These are phyloP conservation scores for Trichoderma asperellum DNA, from an alignment of 2,329 filamentous ascomycete species.

Conservation along the genomic window DNA sequence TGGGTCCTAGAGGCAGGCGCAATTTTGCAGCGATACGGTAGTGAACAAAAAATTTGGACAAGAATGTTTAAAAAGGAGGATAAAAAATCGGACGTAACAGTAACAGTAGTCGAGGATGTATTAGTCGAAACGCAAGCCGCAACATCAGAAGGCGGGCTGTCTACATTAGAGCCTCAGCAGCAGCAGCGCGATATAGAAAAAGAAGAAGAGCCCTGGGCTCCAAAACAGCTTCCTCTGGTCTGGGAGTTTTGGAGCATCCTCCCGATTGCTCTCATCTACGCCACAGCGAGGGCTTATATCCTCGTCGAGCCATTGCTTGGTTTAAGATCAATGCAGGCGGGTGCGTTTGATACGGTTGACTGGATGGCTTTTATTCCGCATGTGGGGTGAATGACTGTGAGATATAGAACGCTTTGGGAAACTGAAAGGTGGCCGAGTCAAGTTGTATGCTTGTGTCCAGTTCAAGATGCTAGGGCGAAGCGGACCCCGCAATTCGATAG, in stretches of 20 bases:
- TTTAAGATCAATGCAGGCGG: constrained; percentile 3
- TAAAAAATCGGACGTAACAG: neutral
- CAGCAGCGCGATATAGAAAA: neutral
- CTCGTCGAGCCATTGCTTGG: neutral
- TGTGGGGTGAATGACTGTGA: neutral
- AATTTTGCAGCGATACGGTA: neutral
- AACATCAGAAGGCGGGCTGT: neutral
- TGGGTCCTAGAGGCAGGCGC: neutral
- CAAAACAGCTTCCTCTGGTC: neutral
- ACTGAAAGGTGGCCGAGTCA: neutral
- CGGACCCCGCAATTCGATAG: neutral
- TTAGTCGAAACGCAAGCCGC: neutral
- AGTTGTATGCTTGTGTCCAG: neutral
- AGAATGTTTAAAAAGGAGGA: neutral
- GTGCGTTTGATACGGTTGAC: neutral
- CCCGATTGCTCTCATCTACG: neutral
- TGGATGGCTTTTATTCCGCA: neutral
- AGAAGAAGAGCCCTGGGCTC: neutral
- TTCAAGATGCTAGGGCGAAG: neutral
- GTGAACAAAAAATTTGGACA: neutral
- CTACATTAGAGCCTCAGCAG: neutral
- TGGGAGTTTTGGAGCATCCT: neutral
- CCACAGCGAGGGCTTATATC: neutral
- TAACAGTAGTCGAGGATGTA: neutral
- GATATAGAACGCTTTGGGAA: neutral